A percentile compares a stretch with the other conserved stretches of the same genome.
These are phyloP conservation scores for Colletotrichum filicis DNA, from an alignment of 2,329 filamentous ascomycete genomes.

Conservation along the genomic window DNA sequence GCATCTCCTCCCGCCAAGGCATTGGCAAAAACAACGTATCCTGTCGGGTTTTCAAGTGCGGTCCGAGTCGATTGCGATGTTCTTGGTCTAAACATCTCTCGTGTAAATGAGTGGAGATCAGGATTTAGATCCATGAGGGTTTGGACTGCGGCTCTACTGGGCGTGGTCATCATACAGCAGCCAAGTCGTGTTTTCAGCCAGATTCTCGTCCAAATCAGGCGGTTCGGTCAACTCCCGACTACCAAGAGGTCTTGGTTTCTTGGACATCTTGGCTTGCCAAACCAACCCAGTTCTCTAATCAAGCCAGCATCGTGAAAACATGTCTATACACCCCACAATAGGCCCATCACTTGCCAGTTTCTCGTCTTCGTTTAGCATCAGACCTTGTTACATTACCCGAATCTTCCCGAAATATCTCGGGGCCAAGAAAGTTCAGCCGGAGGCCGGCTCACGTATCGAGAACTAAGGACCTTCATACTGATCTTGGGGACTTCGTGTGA, in stretches of 20 bases:
- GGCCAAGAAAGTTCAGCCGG: conserved; percentile 4
- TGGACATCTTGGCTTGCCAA: conserved; percentile 15
- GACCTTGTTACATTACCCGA: not conserved
- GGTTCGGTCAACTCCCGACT: conserved; percentile 20
- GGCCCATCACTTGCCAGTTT: not conserved
- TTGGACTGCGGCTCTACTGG: conserved; percentile 19
- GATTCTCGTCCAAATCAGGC: not conserved
- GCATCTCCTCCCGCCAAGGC: not conserved
- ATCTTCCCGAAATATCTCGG: not conserved
- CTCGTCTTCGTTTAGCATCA: not conserved
- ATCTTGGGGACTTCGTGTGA: not conserved
- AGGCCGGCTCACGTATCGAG: not conserved
- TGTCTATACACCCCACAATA: not conserved
- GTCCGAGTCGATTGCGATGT: not conserved
- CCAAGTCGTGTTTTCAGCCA: conserved; percentile 12
- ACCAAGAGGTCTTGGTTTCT: conserved; percentile 24
- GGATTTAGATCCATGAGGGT: not conserved
- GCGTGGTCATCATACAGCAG: conserved; percentile 5
- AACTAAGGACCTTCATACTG: not conserved
- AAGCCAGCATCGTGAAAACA: not conserved
- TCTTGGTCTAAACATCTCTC: not conserved
- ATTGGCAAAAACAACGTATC: not conserved
- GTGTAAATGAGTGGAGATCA: not conserved
- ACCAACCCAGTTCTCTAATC: conserved; percentile 3
- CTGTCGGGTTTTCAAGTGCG: conserved; percentile 11